Base-by-base conservation (phyloP, 2,329 filamentous ascomycete species). In the Nemania bipapillata region DNA sequence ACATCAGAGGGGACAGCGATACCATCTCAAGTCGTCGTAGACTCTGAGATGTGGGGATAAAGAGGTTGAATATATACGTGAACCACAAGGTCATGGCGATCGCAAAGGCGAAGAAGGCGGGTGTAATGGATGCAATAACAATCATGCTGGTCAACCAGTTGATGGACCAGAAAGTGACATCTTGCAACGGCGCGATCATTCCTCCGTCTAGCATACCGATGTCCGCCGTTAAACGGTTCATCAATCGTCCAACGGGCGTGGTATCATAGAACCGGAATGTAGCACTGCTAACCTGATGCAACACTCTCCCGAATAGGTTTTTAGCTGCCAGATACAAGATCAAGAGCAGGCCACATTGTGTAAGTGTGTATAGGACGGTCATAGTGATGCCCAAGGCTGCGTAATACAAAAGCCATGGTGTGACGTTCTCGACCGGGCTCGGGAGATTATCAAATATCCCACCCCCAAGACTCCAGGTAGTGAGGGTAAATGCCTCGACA, bases 261-360 rank as follows among this genome's bases (percentile, higher is more conserved):
- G 93, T 89, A 77, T 97, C 94, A 81, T 97, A 96, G 79, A 94
- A 97, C 0, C 93, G 89, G 81, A 97, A 97, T 0, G 91, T 94
- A 0, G 94, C 92, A 74, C 89, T 87, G 76, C 91, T 91, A 57
- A 97, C 92, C 59, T 87, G 87, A 1, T 86, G 82, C 80, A 97
- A 88, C 22, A 93, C 92, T 45, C 88, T 85, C 69, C 83, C 84
- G 80, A 97, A 97, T 57, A 97, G 86, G 6, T 84, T 83, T 73
- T 91, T 92, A 0, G 92, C 92, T 0, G 94, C 92, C 35, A 87
- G 87, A 77, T 96, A 94, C 24, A 93, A 88, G 70, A 97, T 92
- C n/a, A 91, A 82, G 12, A 94, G 85, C 75, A 95, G 87, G 35
- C 92, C 84, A 5, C 89, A 80, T 69, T 92, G 89, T 0, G 89